Conservation (phyloP, 2,329 filamentous ascomycete genomes). For the Aureobasidium sp. region DNA sequence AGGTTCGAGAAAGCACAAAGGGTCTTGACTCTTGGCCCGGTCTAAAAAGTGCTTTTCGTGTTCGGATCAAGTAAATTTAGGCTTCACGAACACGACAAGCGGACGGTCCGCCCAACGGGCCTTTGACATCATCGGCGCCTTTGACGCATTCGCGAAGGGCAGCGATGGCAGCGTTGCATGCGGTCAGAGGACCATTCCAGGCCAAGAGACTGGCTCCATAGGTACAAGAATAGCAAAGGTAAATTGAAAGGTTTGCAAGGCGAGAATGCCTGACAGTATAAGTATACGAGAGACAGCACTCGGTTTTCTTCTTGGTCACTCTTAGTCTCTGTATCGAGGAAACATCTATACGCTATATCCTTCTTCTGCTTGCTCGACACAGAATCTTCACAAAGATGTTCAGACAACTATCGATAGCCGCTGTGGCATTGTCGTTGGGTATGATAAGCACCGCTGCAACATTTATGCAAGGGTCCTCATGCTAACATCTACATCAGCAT, state of each 20-base stretch:
- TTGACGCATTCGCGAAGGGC: background rate
- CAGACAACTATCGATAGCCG: slow-evolving; percentile 7
- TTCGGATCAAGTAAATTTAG: slow-evolving; percentile 9
- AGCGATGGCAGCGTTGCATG: slow-evolving; percentile 7
- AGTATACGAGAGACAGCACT: background rate
- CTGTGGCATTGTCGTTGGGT: slow-evolving; percentile 3
- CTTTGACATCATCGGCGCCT: slow-evolving; percentile 8
- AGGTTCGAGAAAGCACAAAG: background rate
- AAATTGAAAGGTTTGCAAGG: background rate
- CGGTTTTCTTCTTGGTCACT: background rate
- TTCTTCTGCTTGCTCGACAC: background rate
- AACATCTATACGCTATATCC: background rate
- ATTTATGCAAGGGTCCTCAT: background rate
- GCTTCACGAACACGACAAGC: slow-evolving; percentile 2
- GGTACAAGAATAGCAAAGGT: slow-evolving; percentile 6
- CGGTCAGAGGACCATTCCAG: background rate
- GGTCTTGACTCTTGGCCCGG: background rate
- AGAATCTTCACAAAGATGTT: slow-evolving; percentile 4
- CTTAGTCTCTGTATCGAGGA: background rate
- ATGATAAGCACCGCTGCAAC: background rate
- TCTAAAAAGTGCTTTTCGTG: background rate
- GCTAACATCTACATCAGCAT: background rate
- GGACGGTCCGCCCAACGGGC: slow-evolving; percentile 8
- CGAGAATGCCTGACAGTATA: background rate
- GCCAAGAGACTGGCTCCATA: background rate